A percentile compares a stretch with the other conserved stretches of the same genome.
Evolutionary conservation across 148 eudicot genomes (phyloP).

Genomic region (Cornus florida): DNA sequence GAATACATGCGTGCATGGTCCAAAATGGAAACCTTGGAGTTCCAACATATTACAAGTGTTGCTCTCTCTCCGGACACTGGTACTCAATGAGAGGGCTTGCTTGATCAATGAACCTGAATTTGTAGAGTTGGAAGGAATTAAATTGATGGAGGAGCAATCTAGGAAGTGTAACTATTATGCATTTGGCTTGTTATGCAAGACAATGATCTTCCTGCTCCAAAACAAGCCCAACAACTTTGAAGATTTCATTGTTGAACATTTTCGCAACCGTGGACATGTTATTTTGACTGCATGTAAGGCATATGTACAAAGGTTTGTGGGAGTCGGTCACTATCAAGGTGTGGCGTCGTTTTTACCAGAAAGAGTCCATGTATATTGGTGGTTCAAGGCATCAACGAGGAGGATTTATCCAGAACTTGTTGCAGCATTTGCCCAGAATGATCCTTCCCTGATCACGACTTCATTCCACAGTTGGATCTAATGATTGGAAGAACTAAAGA

Average conservation of each 20-base stretch:
- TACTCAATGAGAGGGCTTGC: slow-evolving; percentile 64
- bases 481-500: no score
- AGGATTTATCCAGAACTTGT: slow-evolving; percentile 27
- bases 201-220: slow-evolving; percentile 42
- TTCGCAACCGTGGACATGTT: slow-evolving; percentile 22
- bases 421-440: slow-evolving; percentile 19
- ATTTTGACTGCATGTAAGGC: slow-evolving; percentile 40
- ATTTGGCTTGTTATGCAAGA: slow-evolving; percentile 50
- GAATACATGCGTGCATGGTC: slow-evolving; percentile 29
- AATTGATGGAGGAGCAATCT: slow-evolving; percentile 30
- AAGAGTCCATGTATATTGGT: slow-evolving; percentile 1
- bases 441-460: slow-evolving; percentile 21
- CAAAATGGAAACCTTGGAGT: slow-evolving; percentile 46
- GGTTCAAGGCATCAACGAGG: slow-evolving; percentile 27
- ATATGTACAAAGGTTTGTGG: slow-evolving; percentile 28
- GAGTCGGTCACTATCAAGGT: slow-evolving; percentile 33
- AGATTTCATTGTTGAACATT: slow-evolving; percentile 42
- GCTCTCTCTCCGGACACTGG: slow-evolving; percentile 67
- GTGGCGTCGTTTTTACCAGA: not conserved
- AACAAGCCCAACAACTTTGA: slow-evolving; percentile 45
- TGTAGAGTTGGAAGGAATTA: slow-evolving; percentile 35
- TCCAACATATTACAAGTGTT: slow-evolving; percentile 70
- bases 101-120: slow-evolving; percentile 30
- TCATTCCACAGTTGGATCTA: slow-evolving; percentile 17
- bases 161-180: slow-evolving; percentile 41